Evolutionary conservation across 2,329 filamentous ascomycete species (phyloP), one percentile per base, ranked within the genome.

Genomic region (Elsinoe australis): DNA sequence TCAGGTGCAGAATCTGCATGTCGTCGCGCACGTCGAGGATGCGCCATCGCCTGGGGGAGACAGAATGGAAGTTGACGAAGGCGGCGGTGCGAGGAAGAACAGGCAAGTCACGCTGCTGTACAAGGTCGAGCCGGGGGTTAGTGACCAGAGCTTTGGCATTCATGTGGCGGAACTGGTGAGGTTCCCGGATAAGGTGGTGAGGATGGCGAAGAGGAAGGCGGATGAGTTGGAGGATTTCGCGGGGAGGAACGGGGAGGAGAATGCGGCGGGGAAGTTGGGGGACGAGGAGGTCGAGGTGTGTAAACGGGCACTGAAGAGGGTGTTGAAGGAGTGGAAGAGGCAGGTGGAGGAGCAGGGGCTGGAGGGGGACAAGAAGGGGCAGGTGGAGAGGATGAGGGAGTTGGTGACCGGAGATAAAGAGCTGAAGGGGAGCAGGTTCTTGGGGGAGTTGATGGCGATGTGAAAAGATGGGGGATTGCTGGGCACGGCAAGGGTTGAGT

Each of bases 181-280:
- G 35, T 98, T 98, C 70, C 92, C 92, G 0, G 83, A 87, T 58
- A 98, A 98, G 70, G 94, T 98, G 12, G 85, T 98, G 52, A 87
- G 88, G 54, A 98, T 98, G 94, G 92, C 92, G n/a, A 94, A 94
- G 70, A 80, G 92, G 58, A 98, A 98, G 71, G 92, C 92, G 0
- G 92, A 96, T 65, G 94, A 98, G 72, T 75, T 98, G 28, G 92
- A 98, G 65, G 92, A 98, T 64, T 98, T 98, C 59, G 85, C 85
- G 0, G 78, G 78, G 44, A 89, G 88, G 68, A 80, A 86, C 58
- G 82, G 85, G 53, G 73, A 67, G 15, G 62, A n/a, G n/a, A n/a
- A n/a, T n/a, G n/a, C 75, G 35, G 61, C 73, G 5, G 65, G 76
- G 34, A 69, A 78, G 56, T 87, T 87, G 62, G 84, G 77, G 54